These are phyloP conservation scores for Rhododendron mucronatum DNA, from an alignment of 148 eudicot species.

Conservation along the genomic window DNA sequence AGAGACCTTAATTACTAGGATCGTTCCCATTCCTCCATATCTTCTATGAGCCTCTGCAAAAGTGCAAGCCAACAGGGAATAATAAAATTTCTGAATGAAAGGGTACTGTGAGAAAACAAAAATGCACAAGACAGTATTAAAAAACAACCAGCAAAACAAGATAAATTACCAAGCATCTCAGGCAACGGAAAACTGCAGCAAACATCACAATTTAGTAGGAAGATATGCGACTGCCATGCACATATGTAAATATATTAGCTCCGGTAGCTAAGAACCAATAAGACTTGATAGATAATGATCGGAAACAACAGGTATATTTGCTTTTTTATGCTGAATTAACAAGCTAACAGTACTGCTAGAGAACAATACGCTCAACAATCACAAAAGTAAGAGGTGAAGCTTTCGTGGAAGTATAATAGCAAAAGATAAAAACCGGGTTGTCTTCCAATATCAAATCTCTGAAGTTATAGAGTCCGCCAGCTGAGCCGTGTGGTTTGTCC, in stretches of 20 bases:
- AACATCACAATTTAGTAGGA: slow-evolving; percentile 91
- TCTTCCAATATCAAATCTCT: slow-evolving; percentile 82
- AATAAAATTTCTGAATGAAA: slow-evolving; percentile 3
- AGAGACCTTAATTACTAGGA: slow-evolving; percentile 65
- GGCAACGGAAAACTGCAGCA: slow-evolving; percentile 95
- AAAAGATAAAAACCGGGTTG: slow-evolving; percentile 42
- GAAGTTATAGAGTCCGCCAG: slow-evolving; percentile 81
- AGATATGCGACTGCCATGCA: slow-evolving; percentile 70
- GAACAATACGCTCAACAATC: background rate
- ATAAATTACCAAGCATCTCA: slow-evolving; percentile 80
- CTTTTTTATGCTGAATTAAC: background rate
- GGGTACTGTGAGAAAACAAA: slow-evolving; percentile 2
- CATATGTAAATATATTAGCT: slow-evolving; percentile 5
- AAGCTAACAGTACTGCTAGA: background rate
- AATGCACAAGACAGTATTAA: background rate
- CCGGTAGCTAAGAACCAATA: background rate
- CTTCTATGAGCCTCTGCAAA: slow-evolving; percentile 63
- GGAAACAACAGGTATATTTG: background rate
- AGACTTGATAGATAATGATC: background rate
- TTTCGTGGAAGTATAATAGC: slow-evolving; percentile 3
- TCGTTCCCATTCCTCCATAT: slow-evolving; percentile 66
- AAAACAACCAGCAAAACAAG: background rate
- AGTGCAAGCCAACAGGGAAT: slow-evolving; percentile 10
- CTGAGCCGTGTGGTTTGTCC: slow-evolving; percentile 88
- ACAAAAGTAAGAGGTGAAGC: slow-evolving; percentile 1